phyloP scores from a whole-genome alignment of 345 rosid genomes.

The Aegle marmelos region DNA sequence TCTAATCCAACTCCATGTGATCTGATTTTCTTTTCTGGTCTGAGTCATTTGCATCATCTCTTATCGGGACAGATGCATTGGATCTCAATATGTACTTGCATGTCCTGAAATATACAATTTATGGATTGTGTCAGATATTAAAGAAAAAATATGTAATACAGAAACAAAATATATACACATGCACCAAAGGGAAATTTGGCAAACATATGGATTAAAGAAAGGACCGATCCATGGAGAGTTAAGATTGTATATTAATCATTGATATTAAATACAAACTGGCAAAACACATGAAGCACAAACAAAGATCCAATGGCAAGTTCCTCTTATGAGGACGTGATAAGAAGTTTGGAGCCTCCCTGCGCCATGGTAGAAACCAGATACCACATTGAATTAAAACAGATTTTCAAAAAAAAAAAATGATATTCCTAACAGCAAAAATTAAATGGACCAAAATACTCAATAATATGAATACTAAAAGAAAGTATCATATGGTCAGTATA shows the following conservation, averaged over 20 bases:
- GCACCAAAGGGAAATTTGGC: not conserved
- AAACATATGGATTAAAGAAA: not conserved
- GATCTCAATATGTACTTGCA: slow-evolving; percentile 25
- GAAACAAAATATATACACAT: not conserved
- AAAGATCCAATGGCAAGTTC: not conserved
- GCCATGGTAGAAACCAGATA: not conserved
- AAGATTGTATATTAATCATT: not conserved
- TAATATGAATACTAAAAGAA: not conserved
- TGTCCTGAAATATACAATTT: slow-evolving; percentile 15
- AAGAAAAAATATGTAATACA: not conserved
- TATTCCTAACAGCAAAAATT: not conserved
- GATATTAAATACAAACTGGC: not conserved
- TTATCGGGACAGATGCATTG: not conserved
- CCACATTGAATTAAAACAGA: not conserved
- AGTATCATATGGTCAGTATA: not conserved
- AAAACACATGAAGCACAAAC: not conserved
- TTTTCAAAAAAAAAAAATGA: not conserved
- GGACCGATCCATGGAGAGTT: not conserved
- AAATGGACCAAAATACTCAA: not conserved
- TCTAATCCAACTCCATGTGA: slow-evolving; percentile 18
- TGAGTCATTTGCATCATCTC: slow-evolving; percentile 16
- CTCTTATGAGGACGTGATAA: not conserved
- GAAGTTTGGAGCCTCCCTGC: not conserved
- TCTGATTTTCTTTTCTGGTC: slow-evolving; percentile 15
- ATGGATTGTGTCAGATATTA: not conserved